These are phyloP conservation scores for Gnomoniopsis smithogilvyi DNA, from an alignment of 2,329 filamentous ascomycete species.

Conservation along the genomic window DNA sequence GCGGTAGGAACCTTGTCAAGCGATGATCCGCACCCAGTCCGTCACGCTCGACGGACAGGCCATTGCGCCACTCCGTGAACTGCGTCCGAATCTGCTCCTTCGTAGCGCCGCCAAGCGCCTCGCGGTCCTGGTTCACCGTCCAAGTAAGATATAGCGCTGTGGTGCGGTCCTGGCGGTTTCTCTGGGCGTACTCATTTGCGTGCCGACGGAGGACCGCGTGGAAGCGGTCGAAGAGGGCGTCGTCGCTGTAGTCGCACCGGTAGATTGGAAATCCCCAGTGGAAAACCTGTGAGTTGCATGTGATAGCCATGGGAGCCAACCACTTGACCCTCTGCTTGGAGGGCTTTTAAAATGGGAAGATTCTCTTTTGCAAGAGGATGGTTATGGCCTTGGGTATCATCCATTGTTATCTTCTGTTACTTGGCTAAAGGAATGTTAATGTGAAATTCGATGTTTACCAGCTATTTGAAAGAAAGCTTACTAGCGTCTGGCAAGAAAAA, in stretches of 20 bases:
- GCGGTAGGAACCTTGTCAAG: not conserved
- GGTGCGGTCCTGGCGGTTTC: not conserved
- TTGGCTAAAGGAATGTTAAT: too few species aligned
- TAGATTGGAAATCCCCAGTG: not conserved
- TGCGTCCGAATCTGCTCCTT: conserved; percentile 11
- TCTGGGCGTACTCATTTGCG: conserved; percentile 4
- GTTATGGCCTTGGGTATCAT: not conserved
- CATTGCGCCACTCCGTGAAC: conserved; percentile 62
- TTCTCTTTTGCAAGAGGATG: not conserved
- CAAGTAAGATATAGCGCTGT: conserved; percentile 39
- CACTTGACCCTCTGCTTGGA: not conserved
- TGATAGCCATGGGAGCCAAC: not conserved
- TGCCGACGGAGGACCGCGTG: conserved; percentile 23
- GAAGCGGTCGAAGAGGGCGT: conserved; percentile 24
- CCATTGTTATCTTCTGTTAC: not conserved
- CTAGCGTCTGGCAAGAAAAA: too few species aligned
- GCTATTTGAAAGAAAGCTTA: too few species aligned
- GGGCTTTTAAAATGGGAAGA: not conserved
- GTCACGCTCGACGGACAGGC: conserved; percentile 17
- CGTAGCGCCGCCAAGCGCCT: conserved; percentile 4
- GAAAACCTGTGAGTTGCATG: not conserved
- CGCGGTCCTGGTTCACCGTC: conserved; percentile 24
- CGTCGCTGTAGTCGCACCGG: conserved; percentile 14
- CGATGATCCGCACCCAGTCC: conserved; percentile 12
- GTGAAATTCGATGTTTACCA: too few species aligned